Percentiles rank a stretch among this genome's conserved stretches.
Conservation (phyloP, 2,329 filamentous ascomycete genomes). For the Aspergillus costaricaensis region DNA sequence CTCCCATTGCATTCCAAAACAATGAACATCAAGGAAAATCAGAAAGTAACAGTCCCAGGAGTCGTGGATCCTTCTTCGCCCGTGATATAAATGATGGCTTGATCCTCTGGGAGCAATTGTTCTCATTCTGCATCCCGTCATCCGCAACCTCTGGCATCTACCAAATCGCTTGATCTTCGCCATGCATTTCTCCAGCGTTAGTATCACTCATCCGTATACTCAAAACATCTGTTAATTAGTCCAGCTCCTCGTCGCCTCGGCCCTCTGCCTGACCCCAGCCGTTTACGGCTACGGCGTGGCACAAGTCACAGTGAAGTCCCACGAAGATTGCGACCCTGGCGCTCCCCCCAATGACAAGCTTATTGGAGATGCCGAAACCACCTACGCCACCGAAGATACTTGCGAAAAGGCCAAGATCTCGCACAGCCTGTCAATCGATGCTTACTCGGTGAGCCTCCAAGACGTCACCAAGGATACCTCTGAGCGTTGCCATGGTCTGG, state of each 20-base stretch:
- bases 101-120: not conserved
- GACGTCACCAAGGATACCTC: constrained; percentile 16
- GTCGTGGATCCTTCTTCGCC: not conserved
- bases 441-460: constrained; percentile 17
- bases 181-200: constrained; percentile 20
- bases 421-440: constrained; percentile 18
- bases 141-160: not conserved
- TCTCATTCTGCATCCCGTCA: not conserved
- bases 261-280: constrained; percentile 17
- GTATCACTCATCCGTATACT: not conserved
- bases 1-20: not conserved
- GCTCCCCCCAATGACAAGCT: not conserved
- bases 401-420: constrained; percentile 19
- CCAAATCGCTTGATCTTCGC: not conserved
- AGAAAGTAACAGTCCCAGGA: not conserved
- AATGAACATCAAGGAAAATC: not conserved
- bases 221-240: not conserved
- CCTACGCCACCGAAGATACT: constrained; percentile 12
- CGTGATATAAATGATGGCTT: not conserved
- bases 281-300: constrained; percentile 19
- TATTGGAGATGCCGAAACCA: not conserved
- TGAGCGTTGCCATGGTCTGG: constrained; percentile 15
- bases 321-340: constrained; percentile 16
- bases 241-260: constrained; percentile 17
- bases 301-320: constrained; percentile 7